A percentile compares a stretch with the other conserved stretches of the same genome.
Conservation (phyloP, 192 early-diverging fungal genomes). For the Geranomyces michiganensis region DNA sequence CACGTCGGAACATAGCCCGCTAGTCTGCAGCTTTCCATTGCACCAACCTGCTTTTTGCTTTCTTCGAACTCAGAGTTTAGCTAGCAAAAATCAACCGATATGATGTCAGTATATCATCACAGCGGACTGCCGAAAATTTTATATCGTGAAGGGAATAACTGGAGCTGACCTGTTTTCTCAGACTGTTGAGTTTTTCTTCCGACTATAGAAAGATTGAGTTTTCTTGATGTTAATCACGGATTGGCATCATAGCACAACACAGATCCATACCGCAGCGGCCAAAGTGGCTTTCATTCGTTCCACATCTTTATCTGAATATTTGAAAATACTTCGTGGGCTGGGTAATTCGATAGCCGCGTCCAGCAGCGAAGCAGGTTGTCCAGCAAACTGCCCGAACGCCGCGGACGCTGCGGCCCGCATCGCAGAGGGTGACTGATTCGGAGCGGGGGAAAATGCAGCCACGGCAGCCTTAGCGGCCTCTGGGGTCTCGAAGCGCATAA, state of each 20-base stretch:
- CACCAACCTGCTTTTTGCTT: slow-evolving; percentile 17
- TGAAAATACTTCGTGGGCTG: slow-evolving; percentile 38
- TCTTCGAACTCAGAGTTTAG: slow-evolving; percentile 7
- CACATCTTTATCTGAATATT: slow-evolving; percentile 48
- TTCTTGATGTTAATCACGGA: neutral
- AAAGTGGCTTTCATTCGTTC: slow-evolving; percentile 15
- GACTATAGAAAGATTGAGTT: slow-evolving; percentile 1
- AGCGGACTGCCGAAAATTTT: neutral
- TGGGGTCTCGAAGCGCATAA: slow-evolving; percentile 21
- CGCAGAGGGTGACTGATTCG: neutral
- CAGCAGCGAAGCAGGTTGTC: slow-evolving; percentile 21
- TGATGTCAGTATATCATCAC: neutral
- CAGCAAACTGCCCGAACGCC: neutral
- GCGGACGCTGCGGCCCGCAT: neutral
- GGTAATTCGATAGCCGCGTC: slow-evolving; percentile 35
- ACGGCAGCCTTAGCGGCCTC: neutral
- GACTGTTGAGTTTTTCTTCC: neutral
- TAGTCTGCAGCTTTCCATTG: neutral
- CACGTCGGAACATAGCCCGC: neutral
- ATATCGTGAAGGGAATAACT: neutral
- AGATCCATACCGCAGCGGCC: slow-evolving; percentile 29
- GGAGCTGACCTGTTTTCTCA: neutral
- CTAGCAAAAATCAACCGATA: neutral
- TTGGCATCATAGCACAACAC: neutral
- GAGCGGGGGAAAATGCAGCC: neutral